Evolutionary conservation across 2,329 filamentous ascomycete species (phyloP).

Genomic region (Colletotrichum sp.): DNA sequence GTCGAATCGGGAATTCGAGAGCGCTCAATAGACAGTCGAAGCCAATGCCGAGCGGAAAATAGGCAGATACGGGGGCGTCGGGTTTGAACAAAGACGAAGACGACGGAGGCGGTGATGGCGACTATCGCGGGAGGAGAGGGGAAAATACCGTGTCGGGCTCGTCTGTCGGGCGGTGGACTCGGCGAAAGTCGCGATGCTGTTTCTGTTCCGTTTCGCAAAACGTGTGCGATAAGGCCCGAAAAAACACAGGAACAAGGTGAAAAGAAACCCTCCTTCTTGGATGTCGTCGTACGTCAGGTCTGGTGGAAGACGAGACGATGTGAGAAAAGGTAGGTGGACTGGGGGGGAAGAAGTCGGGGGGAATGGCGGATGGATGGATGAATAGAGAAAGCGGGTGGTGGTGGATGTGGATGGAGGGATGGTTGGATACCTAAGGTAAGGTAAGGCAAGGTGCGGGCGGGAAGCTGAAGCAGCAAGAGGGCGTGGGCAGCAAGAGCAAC

Average conservation of each 20-base stretch:
- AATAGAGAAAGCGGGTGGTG: neutral
- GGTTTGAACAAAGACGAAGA: neutral
- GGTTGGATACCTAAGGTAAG: neutral
- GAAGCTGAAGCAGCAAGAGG: neutral
- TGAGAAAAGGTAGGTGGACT: neutral
- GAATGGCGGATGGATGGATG: neutral
- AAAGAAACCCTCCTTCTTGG: neutral
- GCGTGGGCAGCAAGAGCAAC: neutral
- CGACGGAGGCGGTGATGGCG: constrained; percentile 3
- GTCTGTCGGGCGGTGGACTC: neutral
- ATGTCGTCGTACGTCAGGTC: neutral
- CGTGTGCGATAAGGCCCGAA: neutral
- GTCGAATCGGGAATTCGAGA: neutral
- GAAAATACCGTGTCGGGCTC: neutral
- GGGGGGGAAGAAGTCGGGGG: neutral
- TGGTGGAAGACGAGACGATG: constrained; percentile 4
- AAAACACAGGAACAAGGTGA: neutral
- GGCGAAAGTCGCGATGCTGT: constrained; percentile 1
- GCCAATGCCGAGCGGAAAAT: neutral
- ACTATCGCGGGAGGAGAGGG: constrained; percentile 3
- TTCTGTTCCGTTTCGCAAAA: constrained; percentile 15
- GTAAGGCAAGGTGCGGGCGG: neutral
- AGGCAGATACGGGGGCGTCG: neutral
- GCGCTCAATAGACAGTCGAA: neutral
- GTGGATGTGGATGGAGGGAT: neutral